Conservation (phyloP, 768 basidiomycete species). For the Hygrocybe punicea region DNA sequence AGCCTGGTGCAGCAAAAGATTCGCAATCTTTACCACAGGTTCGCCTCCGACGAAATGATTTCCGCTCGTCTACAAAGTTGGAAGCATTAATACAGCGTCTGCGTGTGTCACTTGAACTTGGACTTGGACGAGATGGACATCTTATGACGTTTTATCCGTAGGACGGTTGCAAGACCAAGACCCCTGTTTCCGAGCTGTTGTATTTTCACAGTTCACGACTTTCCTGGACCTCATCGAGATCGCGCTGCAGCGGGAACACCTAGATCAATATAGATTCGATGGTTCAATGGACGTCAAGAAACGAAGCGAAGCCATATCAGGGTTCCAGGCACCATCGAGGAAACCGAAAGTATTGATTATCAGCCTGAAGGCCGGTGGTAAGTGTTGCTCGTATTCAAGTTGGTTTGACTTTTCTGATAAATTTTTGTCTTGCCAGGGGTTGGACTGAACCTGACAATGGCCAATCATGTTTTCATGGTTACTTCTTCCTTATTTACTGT, state of each 20-base stretch:
- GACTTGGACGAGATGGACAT: not conserved
- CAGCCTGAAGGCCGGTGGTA: conserved; percentile 88
- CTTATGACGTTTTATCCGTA: conserved; percentile 20
- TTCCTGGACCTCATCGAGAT: conserved; percentile 81
- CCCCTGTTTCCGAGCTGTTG: conserved; percentile 75
- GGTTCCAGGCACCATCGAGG: conserved; percentile 67
- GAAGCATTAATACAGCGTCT: conserved; percentile 76
- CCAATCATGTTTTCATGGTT: conserved; percentile 87
- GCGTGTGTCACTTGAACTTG: conserved; percentile 44
- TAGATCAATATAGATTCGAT: conserved; percentile 80
- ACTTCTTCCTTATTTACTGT: conserved; percentile 12
- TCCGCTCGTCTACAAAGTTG: conserved; percentile 87
- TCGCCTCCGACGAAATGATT: conserved; percentile 72
- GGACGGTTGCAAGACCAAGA: conserved; percentile 67
- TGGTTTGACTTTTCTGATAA: too few species aligned
- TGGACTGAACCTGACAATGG: conserved; percentile 50
- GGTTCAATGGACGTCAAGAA: conserved; percentile 89
- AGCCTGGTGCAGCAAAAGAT: conserved; percentile 16
- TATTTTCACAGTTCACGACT: conserved; percentile 88
- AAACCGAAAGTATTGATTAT: conserved; percentile 75
- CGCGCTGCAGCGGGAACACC: conserved; percentile 62
- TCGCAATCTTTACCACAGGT: conserved; percentile 45
- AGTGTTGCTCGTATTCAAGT: not conserved
- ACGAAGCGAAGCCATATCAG: conserved; percentile 67
- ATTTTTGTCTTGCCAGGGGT: not conserved